Evolutionary conservation across 2,329 filamentous ascomycete genomes (phyloP).

Genomic region (Scytalidium sp.): DNA sequence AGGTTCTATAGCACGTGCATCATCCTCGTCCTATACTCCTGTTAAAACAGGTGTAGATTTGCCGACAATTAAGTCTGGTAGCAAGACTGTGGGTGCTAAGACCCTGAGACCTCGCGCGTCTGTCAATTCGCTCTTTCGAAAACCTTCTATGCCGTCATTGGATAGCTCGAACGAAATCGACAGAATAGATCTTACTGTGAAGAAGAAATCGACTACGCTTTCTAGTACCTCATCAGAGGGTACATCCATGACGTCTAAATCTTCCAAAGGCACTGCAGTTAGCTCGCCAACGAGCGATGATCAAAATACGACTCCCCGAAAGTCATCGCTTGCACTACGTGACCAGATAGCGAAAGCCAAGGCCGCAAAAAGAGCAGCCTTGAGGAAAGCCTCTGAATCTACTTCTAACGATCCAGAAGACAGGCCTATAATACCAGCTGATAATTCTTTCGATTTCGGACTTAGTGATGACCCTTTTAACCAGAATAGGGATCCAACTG

Average conservation of each 20-base stretch:
- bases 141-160: slow-evolving; percentile 47
- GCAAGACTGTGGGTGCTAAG: slow-evolving; percentile 45
- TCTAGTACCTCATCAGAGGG: slow-evolving; percentile 24
- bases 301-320: slow-evolving; percentile 45
- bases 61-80: slow-evolving; percentile 32
- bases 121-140: slow-evolving; percentile 50
- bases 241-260: slow-evolving; percentile 12
- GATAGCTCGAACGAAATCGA: slow-evolving; percentile 24
- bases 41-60: slow-evolving; percentile 20
- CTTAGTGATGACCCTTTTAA: slow-evolving; percentile 69
- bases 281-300: slow-evolving; percentile 25
- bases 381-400: slow-evolving; percentile 30
- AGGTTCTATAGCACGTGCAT: slow-evolving; percentile 26
- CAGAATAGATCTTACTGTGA: slow-evolving; percentile 17
- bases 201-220: slow-evolving; percentile 21
- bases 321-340: slow-evolving; percentile 76
- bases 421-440: slow-evolving; percentile 40
- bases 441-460: slow-evolving; percentile 56
- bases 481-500: slow-evolving; percentile 53
- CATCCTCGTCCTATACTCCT: slow-evolving; percentile 23
- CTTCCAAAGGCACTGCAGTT: slow-evolving; percentile 12
- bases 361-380: slow-evolving; percentile 64
- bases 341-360: slow-evolving; percentile 94
- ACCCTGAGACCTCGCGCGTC: slow-evolving; percentile 50
- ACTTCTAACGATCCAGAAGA: slow-evolving; percentile 24